Conservation (phyloP, 139 green algal genomes). For the Zygnema circumcarinatum region DNA sequence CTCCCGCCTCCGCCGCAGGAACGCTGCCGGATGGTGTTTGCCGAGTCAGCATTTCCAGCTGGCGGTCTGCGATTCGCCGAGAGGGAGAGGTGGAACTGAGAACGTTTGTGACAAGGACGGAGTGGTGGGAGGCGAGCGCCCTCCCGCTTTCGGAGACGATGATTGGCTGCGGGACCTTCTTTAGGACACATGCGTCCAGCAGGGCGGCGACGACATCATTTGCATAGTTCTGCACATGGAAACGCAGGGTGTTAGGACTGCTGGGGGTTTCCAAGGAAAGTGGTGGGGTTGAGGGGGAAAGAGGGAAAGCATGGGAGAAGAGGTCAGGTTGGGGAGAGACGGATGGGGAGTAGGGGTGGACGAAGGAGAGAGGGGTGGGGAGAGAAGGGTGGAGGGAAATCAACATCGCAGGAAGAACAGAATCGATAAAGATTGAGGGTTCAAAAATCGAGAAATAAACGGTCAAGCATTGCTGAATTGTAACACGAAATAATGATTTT, state of each 20-base stretch:
- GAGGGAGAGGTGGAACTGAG: slow-evolving; percentile 32
- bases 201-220: slow-evolving; percentile 73
- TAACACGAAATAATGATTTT: no score
- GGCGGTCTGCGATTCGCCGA: background rate
- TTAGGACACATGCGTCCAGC: slow-evolving; percentile 70
- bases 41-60: slow-evolving; percentile 20
- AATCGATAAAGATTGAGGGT: no score
- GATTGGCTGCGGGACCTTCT: slow-evolving; percentile 60
- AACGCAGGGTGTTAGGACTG: no score
- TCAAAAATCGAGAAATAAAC: no score
- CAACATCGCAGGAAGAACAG: no score
- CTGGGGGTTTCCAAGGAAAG: background rate
- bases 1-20: slow-evolving; percentile 30
- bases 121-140: slow-evolving; percentile 71
- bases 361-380: background rate
- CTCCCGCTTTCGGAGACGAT: slow-evolving; percentile 72
- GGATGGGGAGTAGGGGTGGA: background rate
- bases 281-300: background rate
- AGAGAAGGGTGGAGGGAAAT: background rate
- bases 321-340: background rate
- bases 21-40: background rate
- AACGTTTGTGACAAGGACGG: slow-evolving; percentile 76
- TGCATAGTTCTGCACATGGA: slow-evolving; percentile 66
- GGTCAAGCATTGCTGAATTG: no score
- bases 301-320: background rate